A percentile compares a stretch with the other conserved stretches of the same genome.
phyloP scores from a whole-genome alignment of 2,329 filamentous ascomycete species.

The Xylariaceae sp. region DNA sequence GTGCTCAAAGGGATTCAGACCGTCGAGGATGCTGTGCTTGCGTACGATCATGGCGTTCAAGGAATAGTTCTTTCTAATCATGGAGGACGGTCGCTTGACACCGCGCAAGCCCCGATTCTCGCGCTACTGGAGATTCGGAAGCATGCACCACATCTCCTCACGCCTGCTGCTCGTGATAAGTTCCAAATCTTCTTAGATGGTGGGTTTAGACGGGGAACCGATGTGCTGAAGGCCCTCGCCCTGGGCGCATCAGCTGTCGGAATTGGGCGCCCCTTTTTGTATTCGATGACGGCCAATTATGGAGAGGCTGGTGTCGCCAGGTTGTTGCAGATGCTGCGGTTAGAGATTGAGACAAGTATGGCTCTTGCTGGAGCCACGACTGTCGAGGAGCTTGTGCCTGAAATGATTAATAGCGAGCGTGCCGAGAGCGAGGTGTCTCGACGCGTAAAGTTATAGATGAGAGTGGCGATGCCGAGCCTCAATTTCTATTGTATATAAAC shows the following conservation, averaged over 20 bases:
- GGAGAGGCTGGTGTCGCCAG: constrained; percentile 16
- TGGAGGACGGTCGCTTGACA: constrained; percentile 55
- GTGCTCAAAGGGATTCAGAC: constrained; percentile 26
- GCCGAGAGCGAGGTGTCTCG: constrained; percentile 20
- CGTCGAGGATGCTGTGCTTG: constrained; percentile 50
- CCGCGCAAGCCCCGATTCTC: constrained; percentile 53
- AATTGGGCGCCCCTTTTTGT: constrained; percentile 60
- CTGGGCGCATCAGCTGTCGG: constrained; percentile 61
- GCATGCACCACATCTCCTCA: too few species aligned
- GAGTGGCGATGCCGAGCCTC: too few species aligned
- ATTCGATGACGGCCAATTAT: constrained; percentile 16
- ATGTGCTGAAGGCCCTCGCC: constrained; percentile 61
- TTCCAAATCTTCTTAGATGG: too few species aligned
- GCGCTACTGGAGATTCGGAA: constrained; percentile 51
- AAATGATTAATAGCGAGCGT: constrained; percentile 19
- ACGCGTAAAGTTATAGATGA: constrained; percentile 18
- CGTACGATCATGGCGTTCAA: constrained; percentile 39
- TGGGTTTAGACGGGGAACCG: too few species aligned
- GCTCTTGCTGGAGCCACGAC: constrained; percentile 12
- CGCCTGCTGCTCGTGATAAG: too few species aligned
- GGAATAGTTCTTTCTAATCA: constrained; percentile 54
- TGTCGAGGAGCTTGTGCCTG: constrained; percentile 8
- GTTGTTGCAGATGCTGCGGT: constrained; percentile 18
- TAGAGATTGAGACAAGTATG: constrained; percentile 25
- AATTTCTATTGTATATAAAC: too few species aligned